A percentile compares a stretch with the other conserved stretches of the same genome.
These are phyloP conservation scores for Curvularia spicifera DNA, from an alignment of 2,329 filamentous ascomycete species.

Conservation along the genomic window DNA sequence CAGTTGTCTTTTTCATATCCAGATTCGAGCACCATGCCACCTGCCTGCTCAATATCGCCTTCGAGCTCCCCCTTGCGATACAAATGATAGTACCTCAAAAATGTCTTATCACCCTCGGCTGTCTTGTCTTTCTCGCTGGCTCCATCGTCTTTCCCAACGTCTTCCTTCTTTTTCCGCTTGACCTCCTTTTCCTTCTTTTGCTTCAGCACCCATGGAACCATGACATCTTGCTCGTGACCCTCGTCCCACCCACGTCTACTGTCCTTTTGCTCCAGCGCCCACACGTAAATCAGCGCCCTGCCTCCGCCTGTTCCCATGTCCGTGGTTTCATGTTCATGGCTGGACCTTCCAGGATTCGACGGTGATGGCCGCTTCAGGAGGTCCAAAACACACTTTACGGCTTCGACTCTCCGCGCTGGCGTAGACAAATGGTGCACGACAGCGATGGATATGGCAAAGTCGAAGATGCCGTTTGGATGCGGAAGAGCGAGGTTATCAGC, in stretches of 20 bases:
- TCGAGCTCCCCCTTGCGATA: conserved; percentile 89
- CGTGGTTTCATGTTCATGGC: neutral
- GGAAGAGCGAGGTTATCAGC: conserved; percentile 86
- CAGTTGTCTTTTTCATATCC: conserved; percentile 99
- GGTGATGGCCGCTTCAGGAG: conserved; percentile 57
- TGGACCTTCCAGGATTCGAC: conserved; percentile 3
- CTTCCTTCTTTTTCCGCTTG: conserved; percentile 23
- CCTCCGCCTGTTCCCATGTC: conserved; percentile 17
- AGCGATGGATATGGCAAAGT: conserved; percentile 93
- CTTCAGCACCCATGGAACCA: conserved; percentile 91
- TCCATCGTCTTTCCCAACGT: conserved; percentile 13
- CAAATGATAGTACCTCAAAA: conserved; percentile 92
- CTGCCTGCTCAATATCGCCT: conserved; percentile 74
- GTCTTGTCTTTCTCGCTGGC: conserved; percentile 16
- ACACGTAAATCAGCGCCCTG: conserved; percentile 86
- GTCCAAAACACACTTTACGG: conserved; percentile 72
- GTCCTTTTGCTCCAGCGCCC: conserved; percentile 89
- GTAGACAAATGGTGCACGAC: conserved; percentile 95
- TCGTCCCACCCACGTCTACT: conserved; percentile 91
- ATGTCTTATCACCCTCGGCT: conserved; percentile 61
- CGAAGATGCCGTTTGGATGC: conserved; percentile 69
- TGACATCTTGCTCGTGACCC: conserved; percentile 82
- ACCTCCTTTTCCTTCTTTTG: conserved; percentile 46
- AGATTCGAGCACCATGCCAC: conserved; percentile 75
- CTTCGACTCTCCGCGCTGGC: conserved; percentile 71